phyloP scores from a whole-genome alignment of 2,329 filamentous ascomycete species.

The Drechslerella coelobrocha region DNA sequence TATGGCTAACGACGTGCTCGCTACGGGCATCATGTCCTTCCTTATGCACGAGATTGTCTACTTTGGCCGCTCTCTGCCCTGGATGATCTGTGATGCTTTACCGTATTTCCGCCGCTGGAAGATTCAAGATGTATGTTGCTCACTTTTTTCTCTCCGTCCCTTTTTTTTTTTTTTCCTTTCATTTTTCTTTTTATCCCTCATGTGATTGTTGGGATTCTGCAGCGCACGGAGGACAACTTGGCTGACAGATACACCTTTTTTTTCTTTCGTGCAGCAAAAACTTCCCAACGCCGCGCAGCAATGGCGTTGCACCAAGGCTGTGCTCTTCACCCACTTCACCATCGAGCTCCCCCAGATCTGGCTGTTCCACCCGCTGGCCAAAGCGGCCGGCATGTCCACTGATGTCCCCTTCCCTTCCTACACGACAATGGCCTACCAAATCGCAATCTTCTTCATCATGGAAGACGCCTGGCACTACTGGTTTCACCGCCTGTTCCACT shows the following conservation, averaged over 20 bases:
- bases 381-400: constrained; percentile 86
- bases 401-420: constrained; percentile 85
- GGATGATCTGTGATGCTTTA: constrained; percentile 88
- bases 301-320: constrained; percentile 89
- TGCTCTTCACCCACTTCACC: constrained; percentile 94
- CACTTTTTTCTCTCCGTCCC: neutral
- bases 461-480: constrained; percentile 99
- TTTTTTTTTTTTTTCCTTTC: constrained; percentile 55
- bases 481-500: constrained; percentile 90
- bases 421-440: constrained; percentile 88
- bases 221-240: constrained; percentile 60
- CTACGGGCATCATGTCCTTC: constrained; percentile 95
- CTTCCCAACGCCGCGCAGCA: constrained; percentile 92
- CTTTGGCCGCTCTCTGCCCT: constrained; percentile 89
- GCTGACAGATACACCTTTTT: neutral
- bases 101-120: constrained; percentile 92
- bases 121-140: constrained; percentile 76
- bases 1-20: constrained; percentile 97
- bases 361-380: constrained; percentile 97
- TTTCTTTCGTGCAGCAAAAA: constrained; percentile 63
- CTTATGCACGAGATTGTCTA: constrained; percentile 92
- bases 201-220: neutral
- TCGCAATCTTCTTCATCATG: constrained; percentile 90
- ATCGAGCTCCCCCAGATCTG: constrained; percentile 98
- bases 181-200: neutral